A percentile compares a stretch with the other conserved stretches of the same genome.
Conservation (phyloP, 78 protist species). For the Tieghemostelium lacteum region DNA sequence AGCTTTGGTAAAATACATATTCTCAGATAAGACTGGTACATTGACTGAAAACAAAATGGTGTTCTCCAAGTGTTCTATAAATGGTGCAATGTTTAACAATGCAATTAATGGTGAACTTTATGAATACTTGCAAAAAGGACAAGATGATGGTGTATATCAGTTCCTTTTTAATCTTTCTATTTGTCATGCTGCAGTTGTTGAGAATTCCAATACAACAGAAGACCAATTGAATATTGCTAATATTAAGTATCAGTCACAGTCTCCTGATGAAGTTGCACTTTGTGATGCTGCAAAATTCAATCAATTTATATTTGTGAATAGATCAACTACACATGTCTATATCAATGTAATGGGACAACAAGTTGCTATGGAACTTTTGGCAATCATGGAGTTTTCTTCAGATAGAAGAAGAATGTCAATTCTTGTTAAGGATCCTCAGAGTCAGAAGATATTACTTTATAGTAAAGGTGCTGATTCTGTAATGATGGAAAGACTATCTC, state of each 20-base stretch:
- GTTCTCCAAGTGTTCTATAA: conserved; percentile 53
- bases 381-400: conserved; percentile 72
- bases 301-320: conserved; percentile 39
- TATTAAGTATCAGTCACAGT: conserved; percentile 25
- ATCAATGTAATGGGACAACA: neutral
- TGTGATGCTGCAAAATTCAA: conserved; percentile 74
- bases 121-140: neutral
- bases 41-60: conserved; percentile 85
- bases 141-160: neutral
- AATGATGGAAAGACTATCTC: conserved; percentile 37
- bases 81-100: conserved; percentile 9
- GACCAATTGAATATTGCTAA: neutral
- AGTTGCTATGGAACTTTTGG: conserved; percentile 11
- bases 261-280: conserved; percentile 88
- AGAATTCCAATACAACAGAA: too few relatives aligned
- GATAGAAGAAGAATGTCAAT: conserved; percentile 77
- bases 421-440: conserved; percentile 17
- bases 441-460: conserved; percentile 4
- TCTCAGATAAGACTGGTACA: conserved; percentile 87
- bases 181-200: conserved; percentile 25
- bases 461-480: conserved; percentile 77
- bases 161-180: conserved; percentile 8
- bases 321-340: neutral
- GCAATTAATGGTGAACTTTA: neutral
- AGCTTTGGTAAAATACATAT: conserved; percentile 69